Evolutionary conservation across 495 filamentous ascomycete species (phyloP).

Genomic region (Patellaria atrata): DNA sequence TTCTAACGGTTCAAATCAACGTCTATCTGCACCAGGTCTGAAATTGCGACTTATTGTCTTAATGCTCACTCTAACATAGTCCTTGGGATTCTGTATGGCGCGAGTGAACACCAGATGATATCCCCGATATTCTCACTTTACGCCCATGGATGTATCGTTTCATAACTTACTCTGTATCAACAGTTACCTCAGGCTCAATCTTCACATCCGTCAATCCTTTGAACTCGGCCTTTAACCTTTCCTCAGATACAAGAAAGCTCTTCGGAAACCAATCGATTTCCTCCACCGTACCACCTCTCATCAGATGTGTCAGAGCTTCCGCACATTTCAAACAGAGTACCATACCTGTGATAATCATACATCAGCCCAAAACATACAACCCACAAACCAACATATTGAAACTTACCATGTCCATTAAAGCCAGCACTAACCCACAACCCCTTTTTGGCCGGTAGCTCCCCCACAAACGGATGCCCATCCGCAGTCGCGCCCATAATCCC

Average conservation of each 20-base stretch:
- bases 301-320: slow-evolving; percentile 37
- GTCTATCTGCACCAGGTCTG: too few relatives aligned
- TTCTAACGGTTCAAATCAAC: too few relatives aligned
- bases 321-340: slow-evolving; percentile 44
- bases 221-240: slow-evolving; percentile 32
- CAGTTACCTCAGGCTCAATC: too few relatives aligned
- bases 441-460: slow-evolving; percentile 23
- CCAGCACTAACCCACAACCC: slow-evolving; percentile 36
- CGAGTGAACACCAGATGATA: too few relatives aligned
- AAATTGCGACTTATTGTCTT: too few relatives aligned
- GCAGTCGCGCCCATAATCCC: slow-evolving; percentile 47
- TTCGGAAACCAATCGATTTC: slow-evolving; percentile 37
- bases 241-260: slow-evolving; percentile 31
- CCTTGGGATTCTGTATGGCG: too few relatives aligned
- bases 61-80: too few relatives aligned
- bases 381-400: neutral
- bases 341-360: slow-evolving; percentile 20
- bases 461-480: slow-evolving; percentile 43
- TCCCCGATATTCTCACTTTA: too few relatives aligned
- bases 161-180: too few relatives aligned
- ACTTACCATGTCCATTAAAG: slow-evolving; percentile 42
- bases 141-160: too few relatives aligned
- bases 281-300: slow-evolving; percentile 25
- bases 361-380: neutral
- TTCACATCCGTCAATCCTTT: slow-evolving; percentile 25